phyloP scores from a whole-genome alignment of 176 grass and related monocot genomes.

The Thinopyrum elongatum region DNA sequence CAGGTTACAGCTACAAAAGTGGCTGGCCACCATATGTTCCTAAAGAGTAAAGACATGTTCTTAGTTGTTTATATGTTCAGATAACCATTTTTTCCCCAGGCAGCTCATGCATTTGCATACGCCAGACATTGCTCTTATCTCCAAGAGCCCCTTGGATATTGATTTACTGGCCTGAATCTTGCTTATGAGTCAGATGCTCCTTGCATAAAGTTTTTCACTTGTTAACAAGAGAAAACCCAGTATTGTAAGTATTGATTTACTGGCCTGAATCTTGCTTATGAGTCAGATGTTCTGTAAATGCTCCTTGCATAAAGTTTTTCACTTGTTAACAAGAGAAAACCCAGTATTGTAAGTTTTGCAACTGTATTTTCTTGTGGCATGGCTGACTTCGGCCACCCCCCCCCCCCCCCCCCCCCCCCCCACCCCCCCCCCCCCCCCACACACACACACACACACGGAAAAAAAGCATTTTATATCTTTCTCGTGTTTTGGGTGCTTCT shows the following conservation, averaged over 20 bases:
- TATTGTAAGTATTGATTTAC: not conserved
- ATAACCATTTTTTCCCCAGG: not conserved
- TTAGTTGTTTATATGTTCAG: not conserved
- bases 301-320: not conserved
- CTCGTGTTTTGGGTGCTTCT: not conserved
- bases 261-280: not conserved
- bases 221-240: not conserved
- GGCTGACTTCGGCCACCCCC: not conserved
- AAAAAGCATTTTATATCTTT: not conserved
- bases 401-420: no score
- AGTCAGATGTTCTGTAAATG: not conserved
- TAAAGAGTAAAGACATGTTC: not conserved
- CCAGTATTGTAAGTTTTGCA: not conserved
- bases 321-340: not conserved
- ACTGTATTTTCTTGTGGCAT: conserved; percentile 4
- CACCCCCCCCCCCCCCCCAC: no score
- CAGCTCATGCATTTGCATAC: not conserved
- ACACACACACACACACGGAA: no score
- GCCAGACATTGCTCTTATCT: not conserved
- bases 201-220: not conserved
- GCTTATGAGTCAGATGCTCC: not conserved
- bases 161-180: not conserved
- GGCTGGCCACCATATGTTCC: conserved; percentile 1
- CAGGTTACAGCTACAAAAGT: conserved; percentile 16
- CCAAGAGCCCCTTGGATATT: not conserved